Percentiles rank a stretch among this genome's conserved stretches.
Evolutionary conservation across 306 rosid species (phyloP).

Genomic region (Dicorynia guianensis): DNA sequence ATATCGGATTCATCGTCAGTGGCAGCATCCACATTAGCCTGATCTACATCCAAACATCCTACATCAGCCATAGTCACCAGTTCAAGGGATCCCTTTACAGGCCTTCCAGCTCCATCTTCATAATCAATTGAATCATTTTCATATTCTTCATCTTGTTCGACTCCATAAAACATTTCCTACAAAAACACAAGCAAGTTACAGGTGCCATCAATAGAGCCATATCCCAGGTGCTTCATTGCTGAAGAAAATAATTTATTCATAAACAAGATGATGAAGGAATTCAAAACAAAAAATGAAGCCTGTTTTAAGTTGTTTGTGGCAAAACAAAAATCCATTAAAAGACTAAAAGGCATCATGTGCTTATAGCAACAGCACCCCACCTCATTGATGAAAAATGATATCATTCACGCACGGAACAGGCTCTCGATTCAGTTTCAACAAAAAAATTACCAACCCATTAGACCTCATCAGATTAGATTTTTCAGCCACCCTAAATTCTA

Average conservation of each 20-base stretch:
- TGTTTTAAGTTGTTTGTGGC: neutral
- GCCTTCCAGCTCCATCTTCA: conserved; percentile 59
- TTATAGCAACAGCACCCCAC: neutral
- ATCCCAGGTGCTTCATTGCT: conserved; percentile 11
- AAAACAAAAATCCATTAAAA: conserved; percentile 39
- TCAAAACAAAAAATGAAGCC: conserved; percentile 6
- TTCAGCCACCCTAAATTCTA: conserved; percentile 25
- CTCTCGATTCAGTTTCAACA: neutral
- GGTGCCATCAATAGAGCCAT: conserved; percentile 26
- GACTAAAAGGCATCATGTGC: too few relatives aligned
- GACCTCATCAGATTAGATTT: neutral
- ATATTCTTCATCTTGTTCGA: conserved; percentile 64
- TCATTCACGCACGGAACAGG: too few relatives aligned
- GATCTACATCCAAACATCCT: conserved; percentile 55
- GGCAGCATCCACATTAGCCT: conserved; percentile 57
- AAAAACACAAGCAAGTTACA: conserved; percentile 34
- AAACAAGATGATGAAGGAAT: conserved; percentile 2
- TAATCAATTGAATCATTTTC: conserved; percentile 76
- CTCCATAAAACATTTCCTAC: conserved; percentile 68
- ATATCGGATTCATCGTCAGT: conserved; percentile 74
- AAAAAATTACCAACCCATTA: conserved; percentile 6
- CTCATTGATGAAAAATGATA: too few relatives aligned
- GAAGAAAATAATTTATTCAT: conserved; percentile 24
- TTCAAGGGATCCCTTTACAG: conserved; percentile 64
- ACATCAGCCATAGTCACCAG: conserved; percentile 55